Percentiles rank a stretch among this genome's conserved stretches.
Evolutionary conservation across 768 basidiomycete species (phyloP).

Genomic region (Tephrocybe sp.): DNA sequence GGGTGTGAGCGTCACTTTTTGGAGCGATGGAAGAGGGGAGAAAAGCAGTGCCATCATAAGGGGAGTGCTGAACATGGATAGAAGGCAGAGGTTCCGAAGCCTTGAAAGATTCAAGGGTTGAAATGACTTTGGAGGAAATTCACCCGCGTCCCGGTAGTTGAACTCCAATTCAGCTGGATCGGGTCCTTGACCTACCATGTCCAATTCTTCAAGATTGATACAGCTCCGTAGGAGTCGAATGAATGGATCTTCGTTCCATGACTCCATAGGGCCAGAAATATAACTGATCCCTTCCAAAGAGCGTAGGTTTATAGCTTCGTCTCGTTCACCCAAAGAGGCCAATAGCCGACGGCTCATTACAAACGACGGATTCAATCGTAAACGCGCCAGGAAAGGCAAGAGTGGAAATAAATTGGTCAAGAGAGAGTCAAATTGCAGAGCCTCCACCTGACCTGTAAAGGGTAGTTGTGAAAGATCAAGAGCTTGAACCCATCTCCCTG

Average conservation of each 20-base stretch:
- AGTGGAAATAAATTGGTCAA: constrained; percentile 65
- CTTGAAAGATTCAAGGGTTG: constrained; percentile 50
- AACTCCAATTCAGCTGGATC: constrained; percentile 51
- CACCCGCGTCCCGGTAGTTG: constrained; percentile 21
- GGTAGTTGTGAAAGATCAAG: constrained; percentile 66
- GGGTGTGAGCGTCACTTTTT: constrained; percentile 67
- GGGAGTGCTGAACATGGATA: constrained; percentile 67
- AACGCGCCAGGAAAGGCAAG: constrained; percentile 55
- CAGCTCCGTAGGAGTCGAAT: constrained; percentile 56
- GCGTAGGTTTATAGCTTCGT: constrained; percentile 47
- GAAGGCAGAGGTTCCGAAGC: constrained; percentile 56
- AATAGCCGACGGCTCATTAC: constrained; percentile 60
- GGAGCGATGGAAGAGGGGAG: constrained; percentile 60
- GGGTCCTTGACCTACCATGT: constrained; percentile 58
- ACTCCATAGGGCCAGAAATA: constrained; percentile 29
- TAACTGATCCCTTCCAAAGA: constrained; percentile 57
- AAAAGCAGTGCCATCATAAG: constrained; percentile 57
- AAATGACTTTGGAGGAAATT: constrained; percentile 31
- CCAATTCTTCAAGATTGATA: constrained; percentile 57
- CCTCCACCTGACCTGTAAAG: constrained; percentile 42
- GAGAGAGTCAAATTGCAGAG: constrained; percentile 57
- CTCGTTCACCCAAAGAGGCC: constrained; percentile 47
- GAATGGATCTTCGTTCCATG: constrained; percentile 51
- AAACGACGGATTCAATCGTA: constrained; percentile 56
- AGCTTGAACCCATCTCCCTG: constrained; percentile 81